phyloP scores from a whole-genome alignment of 352 stramenopile genomes.

The Phytophthora litchii region DNA sequence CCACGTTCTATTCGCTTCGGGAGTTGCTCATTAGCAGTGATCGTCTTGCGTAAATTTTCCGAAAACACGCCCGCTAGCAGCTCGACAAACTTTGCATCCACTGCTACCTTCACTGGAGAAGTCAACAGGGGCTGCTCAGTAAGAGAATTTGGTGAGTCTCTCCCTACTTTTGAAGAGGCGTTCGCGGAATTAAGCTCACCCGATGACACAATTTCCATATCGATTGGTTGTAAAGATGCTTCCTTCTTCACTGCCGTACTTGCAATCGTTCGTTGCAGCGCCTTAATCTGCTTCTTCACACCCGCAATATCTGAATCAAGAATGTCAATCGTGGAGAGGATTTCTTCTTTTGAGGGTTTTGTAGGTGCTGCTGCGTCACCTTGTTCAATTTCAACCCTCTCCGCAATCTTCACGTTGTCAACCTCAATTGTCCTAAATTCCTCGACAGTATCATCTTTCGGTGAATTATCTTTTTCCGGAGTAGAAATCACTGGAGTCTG shows the following conservation, averaged over 20 bases:
- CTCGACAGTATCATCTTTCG: constrained; percentile 1
- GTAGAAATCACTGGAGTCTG: constrained; percentile 3
- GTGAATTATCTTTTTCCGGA: constrained; percentile 18
- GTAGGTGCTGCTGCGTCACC: constrained; percentile 1
- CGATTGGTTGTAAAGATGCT: constrained; percentile 37
- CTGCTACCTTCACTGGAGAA: constrained; percentile 50
- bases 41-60: constrained; percentile 63
- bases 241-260: constrained; percentile 62
- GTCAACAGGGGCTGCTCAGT: constrained; percentile 2
- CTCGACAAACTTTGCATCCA: constrained; percentile 71
- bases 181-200: constrained; percentile 2
- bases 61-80: constrained; percentile 67
- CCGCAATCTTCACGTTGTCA: constrained; percentile 7
- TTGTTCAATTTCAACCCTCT: constrained; percentile 14
- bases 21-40: constrained; percentile 56
- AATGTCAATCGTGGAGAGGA: constrained; percentile 79
- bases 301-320: constrained; percentile 72
- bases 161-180: constrained; percentile 3
- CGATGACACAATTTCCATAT: constrained; percentile 43
- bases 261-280: constrained; percentile 51
- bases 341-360: constrained; percentile 75
- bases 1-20: constrained; percentile 62
- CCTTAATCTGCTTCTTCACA: constrained; percentile 76
- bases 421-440: constrained; percentile 2
- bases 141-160: constrained; percentile 5